Evolutionary conservation across 768 basidiomycete genomes (phyloP).

Genomic region (Polyporus arcularius): DNA sequence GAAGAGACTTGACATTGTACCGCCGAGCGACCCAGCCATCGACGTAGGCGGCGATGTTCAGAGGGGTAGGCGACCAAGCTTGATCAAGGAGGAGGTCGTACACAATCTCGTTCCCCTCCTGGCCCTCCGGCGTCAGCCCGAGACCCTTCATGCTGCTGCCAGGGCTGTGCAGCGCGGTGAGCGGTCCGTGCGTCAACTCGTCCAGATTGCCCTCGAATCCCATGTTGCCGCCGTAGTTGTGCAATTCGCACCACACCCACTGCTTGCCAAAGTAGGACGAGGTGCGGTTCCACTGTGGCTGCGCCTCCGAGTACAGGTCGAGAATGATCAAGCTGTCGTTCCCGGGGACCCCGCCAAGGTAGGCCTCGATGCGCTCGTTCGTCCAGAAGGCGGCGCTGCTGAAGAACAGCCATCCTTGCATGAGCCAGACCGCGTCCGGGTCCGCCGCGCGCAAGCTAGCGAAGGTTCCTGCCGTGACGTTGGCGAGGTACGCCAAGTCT

Average conservation of each 20-base stretch:
- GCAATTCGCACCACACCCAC: slow-evolving; percentile 46
- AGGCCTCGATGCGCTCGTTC: slow-evolving; percentile 39
- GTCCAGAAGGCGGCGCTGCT: slow-evolving; percentile 40
- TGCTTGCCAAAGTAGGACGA: slow-evolving; percentile 40
- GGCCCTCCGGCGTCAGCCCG: slow-evolving; percentile 41
- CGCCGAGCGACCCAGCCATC: slow-evolving; percentile 38
- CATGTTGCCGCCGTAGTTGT: slow-evolving; percentile 41
- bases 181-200: slow-evolving; percentile 34
- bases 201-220: slow-evolving; percentile 40
- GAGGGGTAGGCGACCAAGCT: slow-evolving; percentile 38
- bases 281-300: slow-evolving; percentile 45
- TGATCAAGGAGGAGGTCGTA: slow-evolving; percentile 44
- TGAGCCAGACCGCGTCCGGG: slow-evolving; percentile 42
- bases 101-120: slow-evolving; percentile 47
- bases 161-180: slow-evolving; percentile 32
- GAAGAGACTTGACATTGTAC: slow-evolving; percentile 32
- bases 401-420: slow-evolving; percentile 47
- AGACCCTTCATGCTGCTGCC: slow-evolving; percentile 40
- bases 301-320: slow-evolving; percentile 41
- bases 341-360: slow-evolving; percentile 38
- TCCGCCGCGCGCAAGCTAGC: slow-evolving; percentile 40
- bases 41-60: slow-evolving; percentile 35
- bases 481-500: slow-evolving; percentile 34
- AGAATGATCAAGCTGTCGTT: slow-evolving; percentile 43
- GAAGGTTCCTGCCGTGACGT: slow-evolving; percentile 37